Evolutionary conservation across 108 stramenopile species (phyloP), one percentile per base, ranked within the genome.

Genomic region (Chaetoceros tenuissimus): DNA sequence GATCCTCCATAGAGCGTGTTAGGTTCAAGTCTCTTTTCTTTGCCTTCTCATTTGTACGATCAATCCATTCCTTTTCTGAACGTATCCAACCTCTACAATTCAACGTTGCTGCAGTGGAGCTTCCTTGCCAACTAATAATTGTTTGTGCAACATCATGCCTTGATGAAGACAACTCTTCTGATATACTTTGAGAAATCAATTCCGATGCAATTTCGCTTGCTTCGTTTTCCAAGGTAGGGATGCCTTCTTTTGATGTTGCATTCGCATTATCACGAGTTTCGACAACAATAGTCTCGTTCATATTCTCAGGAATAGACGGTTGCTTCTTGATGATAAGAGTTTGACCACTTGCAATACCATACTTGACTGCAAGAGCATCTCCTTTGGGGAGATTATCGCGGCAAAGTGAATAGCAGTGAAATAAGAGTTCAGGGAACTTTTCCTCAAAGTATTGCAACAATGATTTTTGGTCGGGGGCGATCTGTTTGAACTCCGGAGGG

Each of bases 331-430:
- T 13, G 13, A 40, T 13, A 10, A 10, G 8, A 5, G 5, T 40
- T 40, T 10, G 8, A 40, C 34, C 34, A 40, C 13, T 13, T 40
- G 34, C 34, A 3, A 82, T 59, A 26, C 43, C 61, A 54, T 84
- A 92, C 51, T 85, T 85, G 2, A 53, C 22, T 13, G 63, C 56
- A 3, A 92, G 63, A 23, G 72, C 59, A 55, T 92, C 89, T 55
- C 79, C 79, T 21, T 45, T 40, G 0, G 34, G 26, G 19, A 87
- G 55, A 46, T 67, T 53, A 8, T 61, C 44, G n/a, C 76, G 44
- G 52, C 89, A 81, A 53, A 83, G 65, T 24, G 57, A 55, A 61
- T 70, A 86, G 77, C 97, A 98, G 62, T 95, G 95, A 81, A 94
- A 91, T 45, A 96, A 43, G 24, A 98, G 67, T 8, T 72, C 59